These are phyloP conservation scores for Biscogniauxia sp. DNA, from an alignment of 2,329 filamentous ascomycete genomes.

Conservation along the genomic window DNA sequence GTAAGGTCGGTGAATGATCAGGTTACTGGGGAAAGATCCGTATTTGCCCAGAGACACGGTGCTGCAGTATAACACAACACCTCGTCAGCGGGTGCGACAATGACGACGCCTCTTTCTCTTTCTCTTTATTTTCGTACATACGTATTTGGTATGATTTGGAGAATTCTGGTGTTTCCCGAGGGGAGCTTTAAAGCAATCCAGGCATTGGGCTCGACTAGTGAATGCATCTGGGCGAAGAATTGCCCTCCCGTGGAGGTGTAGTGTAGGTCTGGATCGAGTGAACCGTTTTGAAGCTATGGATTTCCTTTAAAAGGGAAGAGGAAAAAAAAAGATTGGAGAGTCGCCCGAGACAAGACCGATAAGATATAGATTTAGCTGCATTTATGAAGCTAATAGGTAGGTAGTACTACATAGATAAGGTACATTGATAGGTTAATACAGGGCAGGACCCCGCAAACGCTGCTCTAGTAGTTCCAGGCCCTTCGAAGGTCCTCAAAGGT, in stretches of 20 bases:
- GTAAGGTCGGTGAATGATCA: slow-evolving; percentile 87
- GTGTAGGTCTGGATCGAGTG: background rate
- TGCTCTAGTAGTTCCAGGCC: no score
- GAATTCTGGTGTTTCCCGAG: slow-evolving; percentile 54
- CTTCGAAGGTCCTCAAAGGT: no score
- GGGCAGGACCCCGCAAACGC: no score
- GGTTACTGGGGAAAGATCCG: slow-evolving; percentile 83
- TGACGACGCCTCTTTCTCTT: no score
- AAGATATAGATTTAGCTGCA: no score
- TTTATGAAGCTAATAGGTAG: no score
- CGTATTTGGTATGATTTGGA: slow-evolving; percentile 62
- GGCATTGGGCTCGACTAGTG: slow-evolving; percentile 53
- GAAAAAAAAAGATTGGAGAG: no score
- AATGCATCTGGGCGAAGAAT: slow-evolving; percentile 36
- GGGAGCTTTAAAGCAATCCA: slow-evolving; percentile 61
- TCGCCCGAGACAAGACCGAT: no score
- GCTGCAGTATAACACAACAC: slow-evolving; percentile 43
- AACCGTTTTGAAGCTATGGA: background rate
- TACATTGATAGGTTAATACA: no score
- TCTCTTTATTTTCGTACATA: slow-evolving; percentile 33
- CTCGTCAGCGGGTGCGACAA: background rate
- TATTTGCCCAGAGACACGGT: slow-evolving; percentile 90
- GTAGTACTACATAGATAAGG: no score
- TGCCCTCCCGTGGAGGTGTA: background rate
- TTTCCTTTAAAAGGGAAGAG: background rate